Evolutionary conservation across 2,329 filamentous ascomycete genomes (phyloP).

Genomic region (Setomelanomma holmii): DNA sequence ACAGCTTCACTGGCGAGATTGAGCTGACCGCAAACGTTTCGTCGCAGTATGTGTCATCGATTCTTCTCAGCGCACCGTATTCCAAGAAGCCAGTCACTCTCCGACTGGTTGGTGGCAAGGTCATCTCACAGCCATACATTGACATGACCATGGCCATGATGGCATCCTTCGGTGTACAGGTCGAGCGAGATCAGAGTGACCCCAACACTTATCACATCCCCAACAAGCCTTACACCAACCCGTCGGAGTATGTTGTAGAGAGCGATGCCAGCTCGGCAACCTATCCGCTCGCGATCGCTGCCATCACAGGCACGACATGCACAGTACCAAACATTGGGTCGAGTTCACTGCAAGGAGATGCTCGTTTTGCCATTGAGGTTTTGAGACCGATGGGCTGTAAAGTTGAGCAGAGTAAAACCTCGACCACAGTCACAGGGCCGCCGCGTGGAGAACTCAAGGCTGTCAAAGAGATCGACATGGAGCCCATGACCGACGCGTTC

Average conservation of each 20-base stretch:
- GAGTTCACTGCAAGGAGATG: conserved; percentile 90
- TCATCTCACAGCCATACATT: conserved; percentile 96
- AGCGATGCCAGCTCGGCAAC: conserved; percentile 98
- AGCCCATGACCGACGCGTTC: conserved; percentile 99
- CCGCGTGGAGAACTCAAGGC: conserved; percentile 73
- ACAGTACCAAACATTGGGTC: conserved; percentile 97
- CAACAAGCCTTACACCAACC: conserved; percentile 81
- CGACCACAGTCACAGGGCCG: conserved; percentile 95
- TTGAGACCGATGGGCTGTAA: conserved; percentile 91
- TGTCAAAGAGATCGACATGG: conserved; percentile 90
- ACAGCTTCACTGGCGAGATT: conserved; percentile 76
- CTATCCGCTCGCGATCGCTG: conserved; percentile 91
- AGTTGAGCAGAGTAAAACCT: conserved; percentile 82
- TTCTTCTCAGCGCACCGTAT: conserved; percentile 96
- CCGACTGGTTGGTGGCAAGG: conserved; percentile 91
- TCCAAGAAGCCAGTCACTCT: conserved; percentile 93
- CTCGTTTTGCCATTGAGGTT: conserved; percentile 90
- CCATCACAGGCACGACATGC: conserved; percentile 93
- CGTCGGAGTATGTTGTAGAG: conserved; percentile 85
- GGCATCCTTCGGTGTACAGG: conserved; percentile 84
- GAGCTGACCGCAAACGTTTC: conserved; percentile 94
- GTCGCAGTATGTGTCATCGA: conserved; percentile 97
- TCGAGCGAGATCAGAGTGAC: conserved; percentile 77
- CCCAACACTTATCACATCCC: conserved; percentile 94
- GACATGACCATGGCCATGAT: conserved; percentile 99